phyloP scores from a whole-genome alignment of 2,329 filamentous ascomycete genomes.

The Aspergillus melleus region DNA sequence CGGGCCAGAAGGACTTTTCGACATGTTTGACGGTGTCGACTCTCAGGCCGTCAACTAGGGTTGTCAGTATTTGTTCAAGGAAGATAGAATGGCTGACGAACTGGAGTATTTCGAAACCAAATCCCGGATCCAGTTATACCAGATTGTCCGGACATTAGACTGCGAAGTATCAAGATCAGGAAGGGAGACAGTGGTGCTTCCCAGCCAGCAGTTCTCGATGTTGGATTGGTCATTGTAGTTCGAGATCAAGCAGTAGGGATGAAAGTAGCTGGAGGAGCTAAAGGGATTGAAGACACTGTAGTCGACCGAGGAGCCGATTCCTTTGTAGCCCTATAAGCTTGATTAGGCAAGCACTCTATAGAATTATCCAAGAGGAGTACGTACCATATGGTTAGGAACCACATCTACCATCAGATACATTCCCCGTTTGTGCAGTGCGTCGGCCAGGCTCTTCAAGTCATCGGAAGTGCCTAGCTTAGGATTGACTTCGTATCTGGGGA shows the following conservation, averaged over 20 bases:
- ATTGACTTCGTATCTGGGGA: slow-evolving; percentile 52
- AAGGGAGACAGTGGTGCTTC: slow-evolving; percentile 56
- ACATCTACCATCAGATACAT: slow-evolving; percentile 66
- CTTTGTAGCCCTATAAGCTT: slow-evolving; percentile 42
- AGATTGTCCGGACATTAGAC: slow-evolving; percentile 49
- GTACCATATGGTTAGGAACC: slow-evolving; percentile 57
- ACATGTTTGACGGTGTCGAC: slow-evolving; percentile 55
- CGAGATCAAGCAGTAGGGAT: slow-evolving; percentile 55
- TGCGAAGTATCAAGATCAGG: slow-evolving; percentile 63
- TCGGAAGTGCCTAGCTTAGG: slow-evolving; percentile 58
- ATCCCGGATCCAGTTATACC: slow-evolving; percentile 58
- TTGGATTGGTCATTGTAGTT: slow-evolving; percentile 55
- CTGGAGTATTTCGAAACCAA: slow-evolving; percentile 63
- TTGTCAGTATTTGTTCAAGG: neutral
- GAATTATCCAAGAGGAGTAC: too few species aligned
- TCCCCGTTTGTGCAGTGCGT: slow-evolving; percentile 54
- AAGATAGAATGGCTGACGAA: slow-evolving; percentile 9
- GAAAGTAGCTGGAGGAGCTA: slow-evolving; percentile 60
- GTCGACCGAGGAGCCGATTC: slow-evolving; percentile 50
- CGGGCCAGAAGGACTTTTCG: slow-evolving; percentile 46
- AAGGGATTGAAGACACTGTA: slow-evolving; percentile 58
- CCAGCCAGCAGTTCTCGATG: slow-evolving; percentile 54
- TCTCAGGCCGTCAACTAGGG: slow-evolving; percentile 51
- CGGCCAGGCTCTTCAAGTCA: slow-evolving; percentile 59
- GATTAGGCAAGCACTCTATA: neutral